Percentiles rank a stretch among this genome's conserved stretches.
Evolutionary conservation across 2,329 filamentous ascomycete genomes (phyloP).

Genomic region (Paradendryphiella salina): DNA sequence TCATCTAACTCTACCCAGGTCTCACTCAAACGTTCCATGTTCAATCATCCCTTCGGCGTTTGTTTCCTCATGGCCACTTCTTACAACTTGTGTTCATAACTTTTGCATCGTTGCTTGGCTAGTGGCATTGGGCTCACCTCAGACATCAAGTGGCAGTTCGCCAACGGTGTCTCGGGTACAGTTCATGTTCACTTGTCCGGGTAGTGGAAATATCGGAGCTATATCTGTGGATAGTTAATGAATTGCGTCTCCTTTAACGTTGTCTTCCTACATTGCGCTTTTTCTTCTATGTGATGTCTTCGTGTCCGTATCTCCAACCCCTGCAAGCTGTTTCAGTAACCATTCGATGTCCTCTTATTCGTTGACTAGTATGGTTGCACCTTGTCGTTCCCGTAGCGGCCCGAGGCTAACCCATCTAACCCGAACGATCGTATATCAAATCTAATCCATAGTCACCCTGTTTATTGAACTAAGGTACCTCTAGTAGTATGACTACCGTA

Average conservation of each 20-base stretch:
- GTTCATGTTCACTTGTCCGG: constrained; percentile 27
- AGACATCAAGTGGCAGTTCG: constrained; percentile 21
- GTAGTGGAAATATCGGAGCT: constrained; percentile 37
- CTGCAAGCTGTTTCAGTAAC: not conserved
- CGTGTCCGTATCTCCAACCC: not conserved
- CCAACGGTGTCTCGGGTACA: constrained; percentile 20
- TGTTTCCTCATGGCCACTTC: constrained; percentile 37
- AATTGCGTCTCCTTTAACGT: constrained; percentile 29
- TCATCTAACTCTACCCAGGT: constrained; percentile 28
- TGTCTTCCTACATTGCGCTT: constrained; percentile 2
- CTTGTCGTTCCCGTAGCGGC: not conserved
- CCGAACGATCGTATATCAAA: not conserved
- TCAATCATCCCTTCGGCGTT: constrained; percentile 40
- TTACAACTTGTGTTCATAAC: constrained; percentile 47
- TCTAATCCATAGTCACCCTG: no score
- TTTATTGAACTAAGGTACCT: no score
- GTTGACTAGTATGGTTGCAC: no score
- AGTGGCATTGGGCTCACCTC: constrained; percentile 23
- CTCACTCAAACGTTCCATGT: constrained; percentile 35
- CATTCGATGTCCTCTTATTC: not conserved
- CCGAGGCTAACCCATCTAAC: constrained; percentile 6
- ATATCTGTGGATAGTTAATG: constrained; percentile 48
- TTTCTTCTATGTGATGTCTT: not conserved
- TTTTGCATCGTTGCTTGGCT: constrained; percentile 35
- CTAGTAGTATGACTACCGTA: no score